Conservation (phyloP, 1,284 basidiomycete genomes). For the Puccinia hordei region DNA sequence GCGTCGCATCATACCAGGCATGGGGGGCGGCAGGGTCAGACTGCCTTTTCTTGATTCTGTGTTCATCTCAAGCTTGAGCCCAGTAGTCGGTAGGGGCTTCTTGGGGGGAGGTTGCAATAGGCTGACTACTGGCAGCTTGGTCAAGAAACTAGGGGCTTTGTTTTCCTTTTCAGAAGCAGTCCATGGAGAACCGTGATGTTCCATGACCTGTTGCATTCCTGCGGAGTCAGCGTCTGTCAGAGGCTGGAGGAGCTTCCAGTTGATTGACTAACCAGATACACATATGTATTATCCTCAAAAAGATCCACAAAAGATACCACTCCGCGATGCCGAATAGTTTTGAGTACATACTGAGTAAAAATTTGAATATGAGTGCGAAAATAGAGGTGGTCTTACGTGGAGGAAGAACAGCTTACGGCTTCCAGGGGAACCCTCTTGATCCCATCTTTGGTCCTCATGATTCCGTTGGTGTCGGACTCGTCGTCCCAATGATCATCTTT, state of each 20-base stretch:
- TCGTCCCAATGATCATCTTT: slow-evolving; percentile 55
- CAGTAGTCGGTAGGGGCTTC: neutral
- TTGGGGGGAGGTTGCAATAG: slow-evolving; percentile 8
- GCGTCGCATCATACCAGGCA: slow-evolving; percentile 55
- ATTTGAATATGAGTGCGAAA: neutral
- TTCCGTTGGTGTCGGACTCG: slow-evolving; percentile 53
- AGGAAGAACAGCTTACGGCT: slow-evolving; percentile 13
- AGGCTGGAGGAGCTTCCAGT: neutral
- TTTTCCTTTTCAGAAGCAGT: slow-evolving; percentile 41
- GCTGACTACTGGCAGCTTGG: slow-evolving; percentile 3
- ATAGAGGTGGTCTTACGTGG: neutral
- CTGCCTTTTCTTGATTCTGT: slow-evolving; percentile 7
- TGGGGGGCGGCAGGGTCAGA: slow-evolving; percentile 21
- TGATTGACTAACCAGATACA: slow-evolving; percentile 54
- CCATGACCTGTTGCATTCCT: slow-evolving; percentile 55
- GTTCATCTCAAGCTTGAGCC: neutral
- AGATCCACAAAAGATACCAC: slow-evolving; percentile 58
- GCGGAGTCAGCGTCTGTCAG: neutral
- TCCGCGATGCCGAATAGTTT: slow-evolving; percentile 57
- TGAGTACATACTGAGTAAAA: slow-evolving; percentile 55
- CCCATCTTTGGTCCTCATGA: slow-evolving; percentile 55
- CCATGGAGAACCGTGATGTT: slow-evolving; percentile 58
- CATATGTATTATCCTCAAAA: slow-evolving; percentile 57
- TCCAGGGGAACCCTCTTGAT: slow-evolving; percentile 44
- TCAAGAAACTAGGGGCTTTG: slow-evolving; percentile 24